Evolutionary conservation across 805 yeast species (phyloP), one percentile per base, ranked within the genome.

Genomic region (Hemisphaericaspora nanyangensis): DNA sequence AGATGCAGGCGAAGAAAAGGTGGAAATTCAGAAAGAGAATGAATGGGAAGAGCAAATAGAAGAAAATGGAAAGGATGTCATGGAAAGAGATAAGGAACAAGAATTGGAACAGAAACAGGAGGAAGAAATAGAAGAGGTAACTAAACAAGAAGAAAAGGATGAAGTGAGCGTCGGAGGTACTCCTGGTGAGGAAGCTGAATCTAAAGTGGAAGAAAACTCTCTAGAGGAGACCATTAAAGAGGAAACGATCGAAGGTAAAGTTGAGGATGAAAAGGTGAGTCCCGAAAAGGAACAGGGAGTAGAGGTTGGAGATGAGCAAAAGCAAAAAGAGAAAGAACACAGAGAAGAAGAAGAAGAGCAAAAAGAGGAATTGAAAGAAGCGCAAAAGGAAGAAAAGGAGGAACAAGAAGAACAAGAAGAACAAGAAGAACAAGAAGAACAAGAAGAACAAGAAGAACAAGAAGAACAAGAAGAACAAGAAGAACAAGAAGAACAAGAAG

Each of bases 11-110:
- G 40, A 39, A 11, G 24, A 19, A 12, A 29, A 31, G 2, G 34
- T 20, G 29, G 31, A 30, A 24, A 36, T n/a, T 37, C 41, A 29
- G 17, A 29, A 22, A 6, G 34, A 29, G 16, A 31, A 16, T 39
- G 43, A 35, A 33, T 46, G 42, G 19, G 48, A 41, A 12, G 51
- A 33, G 16, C 37, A 40, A 29, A 49, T 17, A 26, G 42, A 25
- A 38, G 42, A 30, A 15, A 38, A 29, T n/a, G n/a, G n/a, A n/a
- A n/a, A n/a, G n/a, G n/a, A n/a, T n/a, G n/a, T n/a, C n/a, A n/a
- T n/a, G n/a, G n/a, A n/a, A n/a, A n/a, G n/a, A n/a, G 35, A 20
- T 15, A 31, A 18, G 38, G 46, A 35, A 35, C 44, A 42, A 17
- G 47, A 39, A 10, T 10, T 17, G 7, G 37, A 31, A 19, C 38